A percentile compares a stretch with the other conserved stretches of the same genome.
Conservation (phyloP, 768 basidiomycete genomes). For the Tephrocybe sp. region DNA sequence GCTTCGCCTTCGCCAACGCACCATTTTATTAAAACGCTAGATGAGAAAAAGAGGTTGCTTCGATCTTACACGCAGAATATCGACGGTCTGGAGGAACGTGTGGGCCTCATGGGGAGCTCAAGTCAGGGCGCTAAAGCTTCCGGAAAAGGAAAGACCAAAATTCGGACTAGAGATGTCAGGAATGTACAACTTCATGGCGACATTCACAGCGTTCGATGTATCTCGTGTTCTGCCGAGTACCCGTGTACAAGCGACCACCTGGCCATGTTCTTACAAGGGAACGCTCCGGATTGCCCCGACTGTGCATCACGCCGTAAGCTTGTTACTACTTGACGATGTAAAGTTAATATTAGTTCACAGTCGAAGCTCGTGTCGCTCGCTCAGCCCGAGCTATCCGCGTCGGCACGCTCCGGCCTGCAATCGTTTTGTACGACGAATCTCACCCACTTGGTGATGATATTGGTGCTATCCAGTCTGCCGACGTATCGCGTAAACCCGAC, state of each 20-base stretch:
- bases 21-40: constrained; percentile 81
- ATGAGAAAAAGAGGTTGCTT: constrained; percentile 79
- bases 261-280: constrained; percentile 63
- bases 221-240: constrained; percentile 78
- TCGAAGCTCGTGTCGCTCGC: constrained; percentile 76
- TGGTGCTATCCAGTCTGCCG: constrained; percentile 73
- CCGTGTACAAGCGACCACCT: constrained; percentile 67
- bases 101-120: constrained; percentile 71
- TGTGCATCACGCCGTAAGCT: constrained; percentile 79
- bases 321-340: constrained; percentile 2
- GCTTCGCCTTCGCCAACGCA: constrained; percentile 88
- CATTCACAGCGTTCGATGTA: constrained; percentile 88
- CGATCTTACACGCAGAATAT: constrained; percentile 98
- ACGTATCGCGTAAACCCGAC: constrained; percentile 82
- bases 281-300: constrained; percentile 84
- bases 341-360: constrained; percentile 31
- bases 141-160: constrained; percentile 70
- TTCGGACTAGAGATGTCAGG: constrained; percentile 70
- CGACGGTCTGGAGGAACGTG: constrained; percentile 86
- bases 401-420: constrained; percentile 88
- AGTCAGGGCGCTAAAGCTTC: constrained; percentile 48
- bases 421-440: constrained; percentile 93
- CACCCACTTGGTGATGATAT: constrained; percentile 94
- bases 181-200: constrained; percentile 96
- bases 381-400: constrained; percentile 77